A percentile compares a stretch with the other conserved stretches of the same genome.
Evolutionary conservation across 768 basidiomycete species (phyloP).

Genomic region (Tylopilus cervinicoccineus): DNA sequence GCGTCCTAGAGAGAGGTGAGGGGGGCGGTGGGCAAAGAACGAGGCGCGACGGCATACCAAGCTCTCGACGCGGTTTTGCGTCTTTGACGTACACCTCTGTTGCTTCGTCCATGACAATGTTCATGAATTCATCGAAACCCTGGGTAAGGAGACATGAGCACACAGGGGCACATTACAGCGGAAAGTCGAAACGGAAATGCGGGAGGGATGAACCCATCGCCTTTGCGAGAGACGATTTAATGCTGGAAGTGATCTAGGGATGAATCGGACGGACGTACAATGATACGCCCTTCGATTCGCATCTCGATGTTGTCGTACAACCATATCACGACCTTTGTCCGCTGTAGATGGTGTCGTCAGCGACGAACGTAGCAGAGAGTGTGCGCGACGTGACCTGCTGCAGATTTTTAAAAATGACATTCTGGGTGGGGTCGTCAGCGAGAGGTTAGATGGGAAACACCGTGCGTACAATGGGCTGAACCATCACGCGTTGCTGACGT

Average conservation of each 20-base stretch:
- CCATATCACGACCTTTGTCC: constrained; percentile 87
- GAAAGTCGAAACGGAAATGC: constrained; percentile 6
- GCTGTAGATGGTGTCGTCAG: constrained; percentile 41
- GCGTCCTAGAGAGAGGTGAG: constrained; percentile 54
- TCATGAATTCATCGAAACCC: constrained; percentile 99
- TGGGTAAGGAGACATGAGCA: constrained; percentile 35
- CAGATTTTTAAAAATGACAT: constrained; percentile 97
- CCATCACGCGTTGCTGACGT: constrained; percentile 96
- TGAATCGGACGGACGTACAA: constrained; percentile 57
- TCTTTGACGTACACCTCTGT: constrained; percentile 90
- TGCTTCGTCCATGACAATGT: constrained; percentile 91
- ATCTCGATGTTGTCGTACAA: constrained; percentile 96
- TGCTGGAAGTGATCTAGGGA: constrained; percentile 29
- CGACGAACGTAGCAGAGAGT: constrained; percentile 3
- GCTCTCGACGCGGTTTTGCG: constrained; percentile 74
- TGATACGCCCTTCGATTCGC: constrained; percentile 93
- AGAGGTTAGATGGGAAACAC: not conserved
- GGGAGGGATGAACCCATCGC: constrained; percentile 24
- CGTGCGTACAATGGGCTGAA: constrained; percentile 91
- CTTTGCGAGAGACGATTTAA: constrained; percentile 40
- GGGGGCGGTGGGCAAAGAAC: not conserved
- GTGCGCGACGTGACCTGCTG: constrained; percentile 57
- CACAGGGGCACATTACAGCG: not conserved
- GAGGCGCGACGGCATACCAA: constrained; percentile 54
- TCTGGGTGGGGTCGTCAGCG: constrained; percentile 43